phyloP scores from a whole-genome alignment of 768 basidiomycete genomes.

The Hygrocybe coccinea region DNA sequence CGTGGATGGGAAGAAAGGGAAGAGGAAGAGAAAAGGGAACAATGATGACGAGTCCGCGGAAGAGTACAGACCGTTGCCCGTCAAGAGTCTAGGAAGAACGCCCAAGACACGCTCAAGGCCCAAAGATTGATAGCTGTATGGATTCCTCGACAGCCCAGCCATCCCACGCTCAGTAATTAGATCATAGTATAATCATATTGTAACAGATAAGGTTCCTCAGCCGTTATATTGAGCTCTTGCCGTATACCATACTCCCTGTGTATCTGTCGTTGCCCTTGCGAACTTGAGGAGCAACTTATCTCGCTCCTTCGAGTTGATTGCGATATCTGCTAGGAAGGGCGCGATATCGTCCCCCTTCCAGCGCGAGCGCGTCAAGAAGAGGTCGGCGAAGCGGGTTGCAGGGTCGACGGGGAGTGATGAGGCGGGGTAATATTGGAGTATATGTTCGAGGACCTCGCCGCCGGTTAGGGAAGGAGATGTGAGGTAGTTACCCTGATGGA shows the following conservation, averaged over 20 bases:
- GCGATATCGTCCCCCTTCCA: conserved; percentile 79
- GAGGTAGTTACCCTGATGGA: conserved; percentile 70
- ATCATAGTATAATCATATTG: not conserved
- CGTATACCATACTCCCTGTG: conserved; percentile 68
- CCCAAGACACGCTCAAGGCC: conserved; percentile 39
- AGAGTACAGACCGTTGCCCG: conserved; percentile 46
- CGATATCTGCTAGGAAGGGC: conserved; percentile 79
- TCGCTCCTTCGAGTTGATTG: conserved; percentile 77
- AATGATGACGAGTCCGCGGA: conserved; percentile 37
- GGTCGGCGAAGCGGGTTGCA: conserved; percentile 74
- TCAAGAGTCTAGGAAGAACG: conserved; percentile 35
- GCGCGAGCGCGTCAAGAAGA: conserved; percentile 73
- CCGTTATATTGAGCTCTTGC: conserved; percentile 58
- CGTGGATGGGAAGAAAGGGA: conserved; percentile 24
- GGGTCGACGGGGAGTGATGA: conserved; percentile 73
- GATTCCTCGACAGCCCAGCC: not conserved
- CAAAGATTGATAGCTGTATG: conserved; percentile 13
- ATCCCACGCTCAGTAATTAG: not conserved
- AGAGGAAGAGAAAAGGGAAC: conserved; percentile 25
- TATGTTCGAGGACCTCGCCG: conserved; percentile 19
- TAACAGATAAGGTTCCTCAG: conserved; percentile 20
- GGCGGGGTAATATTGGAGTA: conserved; percentile 71
- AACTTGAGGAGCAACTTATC: conserved; percentile 87
- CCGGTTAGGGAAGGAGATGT: conserved; percentile 36
- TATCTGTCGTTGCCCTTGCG: conserved; percentile 69